Evolutionary conservation across 2,329 filamentous ascomycete species (phyloP).

Genomic region (Trichoderma sp.): DNA sequence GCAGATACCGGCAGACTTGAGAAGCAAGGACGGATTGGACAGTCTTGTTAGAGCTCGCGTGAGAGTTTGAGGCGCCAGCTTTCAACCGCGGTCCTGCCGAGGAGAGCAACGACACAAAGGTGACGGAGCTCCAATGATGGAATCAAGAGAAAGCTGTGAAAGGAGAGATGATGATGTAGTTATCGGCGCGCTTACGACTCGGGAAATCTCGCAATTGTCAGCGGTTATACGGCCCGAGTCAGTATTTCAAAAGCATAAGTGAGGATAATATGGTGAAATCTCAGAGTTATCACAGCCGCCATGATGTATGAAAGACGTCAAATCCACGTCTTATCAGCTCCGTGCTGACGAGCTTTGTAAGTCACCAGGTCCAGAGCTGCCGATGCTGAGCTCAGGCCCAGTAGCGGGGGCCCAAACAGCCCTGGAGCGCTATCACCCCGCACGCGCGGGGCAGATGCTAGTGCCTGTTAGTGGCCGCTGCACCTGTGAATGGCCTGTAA

Average conservation of each 20-base stretch:
- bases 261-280: neutral
- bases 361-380: neutral
- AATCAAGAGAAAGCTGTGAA: neutral
- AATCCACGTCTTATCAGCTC: neutral
- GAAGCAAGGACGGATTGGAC: neutral
- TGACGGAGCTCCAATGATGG: neutral
- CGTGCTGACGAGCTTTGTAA: neutral
- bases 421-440: constrained; percentile 2
- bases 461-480: neutral
- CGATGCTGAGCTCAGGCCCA: neutral
- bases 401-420: neutral
- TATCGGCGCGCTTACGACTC: neutral
- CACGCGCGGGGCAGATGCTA: neutral
- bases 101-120: neutral
- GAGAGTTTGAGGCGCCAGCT: constrained; percentile 6
- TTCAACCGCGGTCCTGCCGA: neutral
- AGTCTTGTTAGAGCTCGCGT: neutral
- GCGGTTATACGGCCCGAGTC: neutral
- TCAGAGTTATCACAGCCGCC: neutral
- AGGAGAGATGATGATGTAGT: neutral
- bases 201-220: neutral
- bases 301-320: constrained; percentile 20
- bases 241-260: neutral
- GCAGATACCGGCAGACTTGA: neutral
- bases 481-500: neutral